Conservation (phyloP, 164 flowering plant species). For the Vitis cinerea region DNA sequence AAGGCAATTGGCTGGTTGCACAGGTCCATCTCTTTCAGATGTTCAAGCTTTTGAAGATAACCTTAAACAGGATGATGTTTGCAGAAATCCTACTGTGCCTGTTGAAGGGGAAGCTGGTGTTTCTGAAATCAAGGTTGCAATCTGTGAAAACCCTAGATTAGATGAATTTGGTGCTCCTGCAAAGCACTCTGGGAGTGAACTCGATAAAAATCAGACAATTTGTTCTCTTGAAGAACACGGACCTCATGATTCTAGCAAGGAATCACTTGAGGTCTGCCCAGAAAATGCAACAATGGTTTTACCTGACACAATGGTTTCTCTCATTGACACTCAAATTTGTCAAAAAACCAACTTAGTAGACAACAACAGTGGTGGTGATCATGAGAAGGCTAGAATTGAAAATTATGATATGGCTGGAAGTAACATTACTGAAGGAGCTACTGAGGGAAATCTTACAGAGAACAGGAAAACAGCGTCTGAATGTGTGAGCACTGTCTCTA, state of each 20-base stretch:
- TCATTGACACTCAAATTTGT: slow-evolving; percentile 10
- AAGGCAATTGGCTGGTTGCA: slow-evolving; percentile 8
- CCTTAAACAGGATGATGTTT: slow-evolving; percentile 5
- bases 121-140: slow-evolving; percentile 7
- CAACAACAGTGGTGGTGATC: slow-evolving; percentile 3
- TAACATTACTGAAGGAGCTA: not conserved
- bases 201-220: slow-evolving; percentile 3
- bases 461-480: not conserved
- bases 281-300: slow-evolving; percentile 1
- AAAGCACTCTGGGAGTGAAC: slow-evolving; percentile 3
- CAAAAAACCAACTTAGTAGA: not conserved
- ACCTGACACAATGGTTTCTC: slow-evolving; percentile 10
- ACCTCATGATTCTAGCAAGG: slow-evolving; percentile 4
- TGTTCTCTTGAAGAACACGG: slow-evolving; percentile 17
- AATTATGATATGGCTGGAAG: slow-evolving; percentile 1
- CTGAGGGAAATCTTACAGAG: not conserved
- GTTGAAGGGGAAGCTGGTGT: slow-evolving; percentile 14
- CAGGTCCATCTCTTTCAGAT: slow-evolving; percentile 8
- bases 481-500: not conserved
- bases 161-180: slow-evolving; percentile 11
- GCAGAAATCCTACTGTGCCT: slow-evolving; percentile 5
- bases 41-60: slow-evolving; percentile 15
- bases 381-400: slow-evolving; percentile 15
- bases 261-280: not conserved
- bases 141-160: slow-evolving; percentile 6